A percentile compares a stretch with the other conserved stretches of the same genome.
These are phyloP conservation scores for cucumber (Cucumis sativus) DNA, from an alignment of 306 rosid species.

Conservation along the genomic window Cucumber_9930_V3 NC_026661.2:4515501-4516000, in stretches of 20 bases:
- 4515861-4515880: neutral
- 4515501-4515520: constrained; percentile 65
- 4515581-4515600: constrained; percentile 65
- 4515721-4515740: neutral
- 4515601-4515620: constrained; percentile 85
- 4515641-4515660: constrained; percentile 87
- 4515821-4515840: neutral
- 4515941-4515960: constrained; percentile 83
- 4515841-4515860: neutral
- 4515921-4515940: constrained; percentile 76
- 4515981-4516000: constrained; percentile 83
- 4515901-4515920: constrained; percentile 70
- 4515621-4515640: constrained; percentile 84
- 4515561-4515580: constrained; percentile 91
- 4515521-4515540: constrained; percentile 63
- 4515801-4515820: neutral
- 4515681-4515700: constrained; percentile 32
- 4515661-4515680: constrained; percentile 74
- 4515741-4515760: neutral
- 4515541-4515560: constrained; percentile 75
- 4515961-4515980: constrained; percentile 59
- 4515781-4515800: neutral
- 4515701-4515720: neutral
- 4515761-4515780: neutral
- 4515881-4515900: constrained; percentile 72